Base-by-base conservation (phyloP, 202 grass and related monocot genomes). In the Setaria viridis region DNA sequence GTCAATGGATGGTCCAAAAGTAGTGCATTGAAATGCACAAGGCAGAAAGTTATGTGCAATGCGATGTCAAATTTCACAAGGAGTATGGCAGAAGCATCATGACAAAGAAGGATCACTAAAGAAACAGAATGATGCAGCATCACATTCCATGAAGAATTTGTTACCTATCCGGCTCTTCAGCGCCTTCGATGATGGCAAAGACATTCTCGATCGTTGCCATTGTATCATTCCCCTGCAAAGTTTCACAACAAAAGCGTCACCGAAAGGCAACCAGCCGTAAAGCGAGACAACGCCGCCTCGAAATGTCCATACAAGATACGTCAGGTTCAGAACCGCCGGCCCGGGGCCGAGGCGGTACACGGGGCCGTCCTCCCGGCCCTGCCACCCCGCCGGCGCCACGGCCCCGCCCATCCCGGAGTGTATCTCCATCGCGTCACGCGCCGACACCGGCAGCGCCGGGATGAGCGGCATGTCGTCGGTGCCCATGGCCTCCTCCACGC, bases 171-270 rank as follows among this genome's bases (percentile, higher is more conserved):
- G 91, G 95, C 55, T 98, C 95, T 55, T 93, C 89, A 51, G 77
- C 71, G 1, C 95, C 95, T 89, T 98, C 87, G 32, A 98, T 95
- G 9, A 92, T 75, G 43, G 85, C 87, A 69, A 95, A 90, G 37
- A 98, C 95, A 77, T 98, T 93, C 58, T 98, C 80, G 29, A 95
- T 98, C 6, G 85, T 95, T 19, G 89, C 90, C 58, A 98, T 73
- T 0, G 87, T 93, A 77, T 98, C 95, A 65, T 90, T 92, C n/a
- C 92, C 95, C 95, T 98, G 88, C 37, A 72, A 64, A 57, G 41
- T 68, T 68, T 14, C 62, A 25, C n/a, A 21, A 17, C 37, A 67
- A 35, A 20, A n/a, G 39, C 3, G 29, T 46, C 54, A 72, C 16
- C 9, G 17, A 9, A 56, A 75, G 49, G 32, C 32, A 39, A 55